Base-by-base conservation (phyloP, 2,329 filamentous ascomycete species). In the Fusarium concolor region DNA sequence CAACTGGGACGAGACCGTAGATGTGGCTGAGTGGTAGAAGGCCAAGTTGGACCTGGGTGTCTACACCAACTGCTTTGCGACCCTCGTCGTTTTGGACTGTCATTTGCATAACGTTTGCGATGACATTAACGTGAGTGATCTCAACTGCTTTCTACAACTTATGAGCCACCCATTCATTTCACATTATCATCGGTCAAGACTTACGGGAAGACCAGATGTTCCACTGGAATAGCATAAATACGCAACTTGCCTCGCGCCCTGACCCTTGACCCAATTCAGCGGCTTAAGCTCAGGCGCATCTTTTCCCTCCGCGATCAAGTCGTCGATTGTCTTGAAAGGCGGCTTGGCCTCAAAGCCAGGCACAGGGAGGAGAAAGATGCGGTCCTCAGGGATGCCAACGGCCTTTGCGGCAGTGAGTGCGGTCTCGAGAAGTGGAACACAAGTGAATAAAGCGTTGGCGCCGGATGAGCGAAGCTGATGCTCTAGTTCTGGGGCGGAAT, bases 171-270 rank as follows among this genome's bases (percentile, higher is more conserved):
- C 6, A 17, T 29, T 22, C 35, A 18, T 3, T 1, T 31, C 7
- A 12, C 11, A n/a, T 7, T 3, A 7, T 22, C 6, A 26, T 2
- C 3, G 8, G 7, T 11, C 14, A 20, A 4, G 15, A 69, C 84
- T 73, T 82, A 91, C 90, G 17, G 92, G 92, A 37, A 94, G 79
- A 5, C 92, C 92, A 12, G 91, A 94, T 2, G 92, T 95, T 20
- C 92, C 92, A 75, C 89, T 92, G 0, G 90, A 93, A 76, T 93
- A 94, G 79, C 91, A 94, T 43, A 96, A 82, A 75, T 92, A 95
- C 0, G 92, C 90, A 8, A 88, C 88, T 71, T 90, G 89, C 54
- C 87, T 86, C 35, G 86, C 85, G 5, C 89, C 90, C 70, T 92
- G 88, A 0, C 91, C 90, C 61, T 84, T 83, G 41, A 79, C 73